A percentile compares a stretch with the other conserved stretches of the same genome.
phyloP scores from a whole-genome alignment of 2,329 filamentous ascomycete genomes.

The Pezicula radicicola region DNA sequence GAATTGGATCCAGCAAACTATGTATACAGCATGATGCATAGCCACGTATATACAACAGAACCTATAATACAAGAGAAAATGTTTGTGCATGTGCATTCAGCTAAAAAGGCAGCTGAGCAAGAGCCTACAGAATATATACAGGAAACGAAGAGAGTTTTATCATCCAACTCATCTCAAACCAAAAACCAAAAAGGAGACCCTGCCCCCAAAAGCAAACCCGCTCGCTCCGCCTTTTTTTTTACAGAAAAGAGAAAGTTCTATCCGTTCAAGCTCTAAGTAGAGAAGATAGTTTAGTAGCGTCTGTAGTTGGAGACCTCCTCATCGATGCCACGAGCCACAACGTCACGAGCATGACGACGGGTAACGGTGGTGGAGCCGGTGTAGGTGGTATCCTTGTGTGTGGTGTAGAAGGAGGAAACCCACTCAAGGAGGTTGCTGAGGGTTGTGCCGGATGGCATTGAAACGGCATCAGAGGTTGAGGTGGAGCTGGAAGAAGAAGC shows the following conservation, averaged over 20 bases:
- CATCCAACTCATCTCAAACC: too few relatives aligned
- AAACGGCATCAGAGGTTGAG: not conserved
- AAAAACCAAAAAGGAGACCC: not conserved
- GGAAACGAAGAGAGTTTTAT: too few relatives aligned
- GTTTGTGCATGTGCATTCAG: too few relatives aligned
- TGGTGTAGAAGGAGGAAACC: conserved; percentile 17
- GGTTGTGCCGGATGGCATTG: conserved; percentile 12
- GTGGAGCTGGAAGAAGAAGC: conserved; percentile 1
- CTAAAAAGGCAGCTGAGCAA: too few relatives aligned
- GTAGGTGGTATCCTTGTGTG: conserved; percentile 9
- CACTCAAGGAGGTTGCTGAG: conserved; percentile 16
- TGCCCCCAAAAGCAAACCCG: not conserved
- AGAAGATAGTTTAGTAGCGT: not conserved
- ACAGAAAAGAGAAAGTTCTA: not conserved
- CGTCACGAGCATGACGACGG: conserved; percentile 16
- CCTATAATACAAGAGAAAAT: too few relatives aligned
- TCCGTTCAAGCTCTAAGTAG: not conserved
- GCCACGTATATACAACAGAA: too few relatives aligned
- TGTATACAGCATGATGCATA: too few relatives aligned
- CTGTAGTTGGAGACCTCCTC: not conserved
- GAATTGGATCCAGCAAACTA: too few relatives aligned
- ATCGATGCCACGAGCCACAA: not conserved
- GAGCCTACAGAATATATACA: too few relatives aligned
- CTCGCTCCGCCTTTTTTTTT: too few relatives aligned
- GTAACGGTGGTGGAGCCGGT: conserved; percentile 8